Conservation (phyloP, 768 basidiomycete species). For the Lentinula sp. region DNA sequence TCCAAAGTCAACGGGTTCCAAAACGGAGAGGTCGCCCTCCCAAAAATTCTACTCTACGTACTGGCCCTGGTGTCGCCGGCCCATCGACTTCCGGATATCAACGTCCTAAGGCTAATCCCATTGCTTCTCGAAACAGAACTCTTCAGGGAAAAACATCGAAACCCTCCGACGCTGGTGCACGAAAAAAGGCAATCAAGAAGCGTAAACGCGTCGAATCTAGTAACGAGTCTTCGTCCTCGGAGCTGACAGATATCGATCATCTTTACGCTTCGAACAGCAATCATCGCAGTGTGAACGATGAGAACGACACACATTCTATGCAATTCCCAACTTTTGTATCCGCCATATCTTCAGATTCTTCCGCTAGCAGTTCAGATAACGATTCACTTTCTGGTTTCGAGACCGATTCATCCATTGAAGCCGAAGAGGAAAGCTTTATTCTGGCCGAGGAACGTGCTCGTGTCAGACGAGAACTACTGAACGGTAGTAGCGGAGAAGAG, state of each 20-base stretch:
- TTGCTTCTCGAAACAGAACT: slow-evolving; percentile 16
- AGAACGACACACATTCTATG: slow-evolving; percentile 26
- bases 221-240: slow-evolving; percentile 26
- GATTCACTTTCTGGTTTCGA: slow-evolving; percentile 34
- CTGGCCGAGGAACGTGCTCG: slow-evolving; percentile 48
- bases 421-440: slow-evolving; percentile 59
- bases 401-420: slow-evolving; percentile 51
- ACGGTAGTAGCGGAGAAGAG: slow-evolving; percentile 36
- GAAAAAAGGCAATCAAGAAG: slow-evolving; percentile 18
- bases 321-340: slow-evolving; percentile 66
- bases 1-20: slow-evolving; percentile 16
- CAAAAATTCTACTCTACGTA: slow-evolving; percentile 38
- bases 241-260: slow-evolving; percentile 31
- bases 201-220: slow-evolving; percentile 25
- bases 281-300: slow-evolving; percentile 9
- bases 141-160: slow-evolving; percentile 8
- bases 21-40: slow-evolving; percentile 53
- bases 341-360: slow-evolving; percentile 29
- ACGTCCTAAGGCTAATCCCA: slow-evolving; percentile 12
- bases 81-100: slow-evolving; percentile 6
- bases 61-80: slow-evolving; percentile 1
- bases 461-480: slow-evolving; percentile 53
- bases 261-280: slow-evolving; percentile 1
- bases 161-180: neutral
- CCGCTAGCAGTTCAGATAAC: slow-evolving; percentile 37